Percentiles rank a stretch among this genome's conserved stretches.
Evolutionary conservation across 495 filamentous ascomycete genomes (phyloP).

Genomic region (Cercophora sp.): DNA sequence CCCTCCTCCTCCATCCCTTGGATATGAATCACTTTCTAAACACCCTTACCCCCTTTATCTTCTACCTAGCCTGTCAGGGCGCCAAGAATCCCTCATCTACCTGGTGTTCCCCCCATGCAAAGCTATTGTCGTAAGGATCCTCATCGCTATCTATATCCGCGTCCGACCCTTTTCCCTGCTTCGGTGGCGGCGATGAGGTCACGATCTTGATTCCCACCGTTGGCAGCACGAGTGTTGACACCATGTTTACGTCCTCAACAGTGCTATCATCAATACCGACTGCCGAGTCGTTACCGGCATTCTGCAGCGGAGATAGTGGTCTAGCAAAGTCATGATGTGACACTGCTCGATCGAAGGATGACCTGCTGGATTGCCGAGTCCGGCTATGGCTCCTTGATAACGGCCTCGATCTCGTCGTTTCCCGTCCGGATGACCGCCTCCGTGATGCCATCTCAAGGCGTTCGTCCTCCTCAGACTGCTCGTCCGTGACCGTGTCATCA

Average conservation of each 20-base stretch:
- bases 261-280: not conserved
- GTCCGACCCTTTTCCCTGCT: not conserved
- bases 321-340: not conserved
- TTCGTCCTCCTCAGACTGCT: slow-evolving; percentile 41
- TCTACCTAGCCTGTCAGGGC: too few species aligned
- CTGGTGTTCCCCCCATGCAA: too few species aligned
- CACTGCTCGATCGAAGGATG: not conserved
- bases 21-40: too few species aligned
- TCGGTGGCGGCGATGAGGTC: not conserved
- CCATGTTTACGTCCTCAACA: not conserved
- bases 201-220: not conserved
- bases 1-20: too few species aligned
- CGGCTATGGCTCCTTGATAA: slow-evolving; percentile 25
- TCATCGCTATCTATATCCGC: not conserved
- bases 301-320: not conserved
- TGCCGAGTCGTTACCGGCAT: not conserved
- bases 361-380: slow-evolving; percentile 14
- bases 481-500: slow-evolving; percentile 28
- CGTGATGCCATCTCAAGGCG: slow-evolving; percentile 34
- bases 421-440: not conserved
- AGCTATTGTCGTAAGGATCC: not conserved
- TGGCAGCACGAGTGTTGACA: too few species aligned
- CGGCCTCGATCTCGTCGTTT: slow-evolving; percentile 24
- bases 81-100: too few species aligned
- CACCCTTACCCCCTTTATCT: too few species aligned